Conservation (phyloP, 768 basidiomycete species). For the Pleurotus sapidus region DNA sequence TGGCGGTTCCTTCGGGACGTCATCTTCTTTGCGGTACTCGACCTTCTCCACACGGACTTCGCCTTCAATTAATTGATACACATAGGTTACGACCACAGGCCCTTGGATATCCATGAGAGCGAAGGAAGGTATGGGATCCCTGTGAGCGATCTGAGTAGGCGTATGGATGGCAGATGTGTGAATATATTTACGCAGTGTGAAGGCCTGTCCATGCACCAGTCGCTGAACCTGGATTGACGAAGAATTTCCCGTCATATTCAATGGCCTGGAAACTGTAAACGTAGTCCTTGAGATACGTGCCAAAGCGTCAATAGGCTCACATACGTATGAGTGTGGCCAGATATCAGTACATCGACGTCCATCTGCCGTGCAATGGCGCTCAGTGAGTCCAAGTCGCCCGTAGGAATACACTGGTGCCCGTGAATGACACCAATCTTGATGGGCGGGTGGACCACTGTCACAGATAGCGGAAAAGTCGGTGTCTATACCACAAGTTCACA, state of each 20-base stretch:
- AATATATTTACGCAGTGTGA: conserved; percentile 53
- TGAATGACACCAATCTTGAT: conserved; percentile 92
- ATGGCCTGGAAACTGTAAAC: conserved; percentile 82
- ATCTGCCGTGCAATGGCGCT: conserved; percentile 88
- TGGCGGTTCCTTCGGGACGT: neutral
- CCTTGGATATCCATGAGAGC: conserved; percentile 99
- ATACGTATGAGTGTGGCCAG: conserved; percentile 93
- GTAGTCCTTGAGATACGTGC: neutral
- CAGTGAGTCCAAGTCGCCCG: conserved; percentile 90
- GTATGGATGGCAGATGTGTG: neutral
- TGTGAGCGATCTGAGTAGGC: conserved; percentile 21
- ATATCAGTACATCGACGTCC: conserved; percentile 95
- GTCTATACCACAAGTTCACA: conserved; percentile 33
- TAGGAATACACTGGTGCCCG: conserved; percentile 91
- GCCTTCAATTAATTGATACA: conserved; percentile 92
- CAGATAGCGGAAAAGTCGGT: conserved; percentile 73
- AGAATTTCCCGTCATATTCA: conserved; percentile 89
- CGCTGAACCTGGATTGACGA: conserved; percentile 93
- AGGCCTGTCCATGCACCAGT: conserved; percentile 92
- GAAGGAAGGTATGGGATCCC: conserved; percentile 90
- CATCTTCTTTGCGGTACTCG: conserved; percentile 44
- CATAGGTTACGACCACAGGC: conserved; percentile 93
- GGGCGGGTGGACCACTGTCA: conserved; percentile 77
- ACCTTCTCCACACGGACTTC: conserved; percentile 94
- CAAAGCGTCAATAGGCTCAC: conserved; percentile 22